Evolutionary conservation across 768 basidiomycete species (phyloP), one percentile per base, ranked within the genome.

Genomic region (Dacryopinax primogenitus): DNA sequence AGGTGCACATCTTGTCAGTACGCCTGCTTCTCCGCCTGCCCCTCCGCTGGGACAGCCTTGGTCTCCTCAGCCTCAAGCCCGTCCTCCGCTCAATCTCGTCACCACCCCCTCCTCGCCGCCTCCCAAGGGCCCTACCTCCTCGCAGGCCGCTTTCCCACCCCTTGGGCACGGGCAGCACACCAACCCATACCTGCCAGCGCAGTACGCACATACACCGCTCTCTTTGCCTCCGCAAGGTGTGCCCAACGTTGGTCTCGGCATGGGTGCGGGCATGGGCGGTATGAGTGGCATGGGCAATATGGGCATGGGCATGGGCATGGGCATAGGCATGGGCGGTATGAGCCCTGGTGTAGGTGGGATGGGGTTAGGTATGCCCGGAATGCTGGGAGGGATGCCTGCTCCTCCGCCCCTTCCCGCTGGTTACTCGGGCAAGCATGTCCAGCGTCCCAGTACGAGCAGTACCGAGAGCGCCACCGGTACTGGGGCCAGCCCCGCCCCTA

Each of bases 81-180:
- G 51, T 21, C 51, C 51, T 28, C 26, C 51, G 3, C 51, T 58
- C 26, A 58, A 58, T 30, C 51, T 58, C 51, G 51, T 58, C 51
- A 58, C 51, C 11, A 58, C 51, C 13, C 30, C 51, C 13, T 26
- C 51, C 51, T 58, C 51, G 3, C 51, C 51, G 9, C 51, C 51
- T 58, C 51, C 51, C 9, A 58, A 58, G 30, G 51, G 51, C 3
- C 51, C 51, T 30, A 58, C 51, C 9, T 58, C 51, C 13, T 58
- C 51, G 9, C 51, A 58, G 30, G 51, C 51, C 26, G 51, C 51
- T 3, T 58, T 58, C 51, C 51, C 51, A 11, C 51, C 51, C 11
- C 51, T 58, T 18, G 51, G 51, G 26, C 51, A 58, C 26, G 51
- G 51, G 18, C 51, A 58, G 51, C 51, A 58, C 51, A 58, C 51